Conservation (phyloP, 768 basidiomycete genomes). For the Termitomyces sp. region DNA sequence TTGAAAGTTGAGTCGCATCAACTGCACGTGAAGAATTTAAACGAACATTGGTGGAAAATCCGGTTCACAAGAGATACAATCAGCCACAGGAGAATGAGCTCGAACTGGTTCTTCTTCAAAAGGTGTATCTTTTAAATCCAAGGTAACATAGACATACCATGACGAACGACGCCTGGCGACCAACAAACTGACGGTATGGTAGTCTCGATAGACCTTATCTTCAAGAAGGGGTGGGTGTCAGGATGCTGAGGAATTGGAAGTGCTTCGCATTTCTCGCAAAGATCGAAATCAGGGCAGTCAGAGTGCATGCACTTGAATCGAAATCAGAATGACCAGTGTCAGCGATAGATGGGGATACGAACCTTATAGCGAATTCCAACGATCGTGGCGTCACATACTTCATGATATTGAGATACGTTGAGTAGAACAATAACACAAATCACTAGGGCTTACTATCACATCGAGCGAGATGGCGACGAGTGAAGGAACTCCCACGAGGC, state of each 20-base stretch:
- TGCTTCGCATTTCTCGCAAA: slow-evolving; percentile 76
- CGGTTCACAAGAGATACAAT: neutral
- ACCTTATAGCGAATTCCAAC: slow-evolving; percentile 71
- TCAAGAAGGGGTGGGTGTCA: slow-evolving; percentile 62
- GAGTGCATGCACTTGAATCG: slow-evolving; percentile 67
- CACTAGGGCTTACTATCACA: slow-evolving; percentile 44
- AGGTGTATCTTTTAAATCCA: neutral
- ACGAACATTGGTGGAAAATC: neutral
- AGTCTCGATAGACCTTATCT: slow-evolving; percentile 53
- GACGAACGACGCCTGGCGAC: neutral
- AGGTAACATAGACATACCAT: neutral
- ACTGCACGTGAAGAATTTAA: neutral
- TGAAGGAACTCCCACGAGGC: slow-evolving; percentile 15
- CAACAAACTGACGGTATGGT: slow-evolving; percentile 30
- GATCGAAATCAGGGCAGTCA: slow-evolving; percentile 73
- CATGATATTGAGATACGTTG: neutral
- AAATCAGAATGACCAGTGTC: neutral
- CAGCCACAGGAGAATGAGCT: neutral
- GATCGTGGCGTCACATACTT: slow-evolving; percentile 48
- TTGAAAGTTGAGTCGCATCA: neutral
- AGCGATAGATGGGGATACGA: slow-evolving; percentile 3
- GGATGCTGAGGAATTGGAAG: slow-evolving; percentile 76
- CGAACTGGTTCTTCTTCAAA: neutral
- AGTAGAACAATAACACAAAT: neutral
- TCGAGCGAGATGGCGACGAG: slow-evolving; percentile 42